A percentile compares a stretch with the other conserved stretches of the same genome.
Conservation (phyloP, 1,139 yeast genomes). For the Saccharomycopsis phalli region DNA sequence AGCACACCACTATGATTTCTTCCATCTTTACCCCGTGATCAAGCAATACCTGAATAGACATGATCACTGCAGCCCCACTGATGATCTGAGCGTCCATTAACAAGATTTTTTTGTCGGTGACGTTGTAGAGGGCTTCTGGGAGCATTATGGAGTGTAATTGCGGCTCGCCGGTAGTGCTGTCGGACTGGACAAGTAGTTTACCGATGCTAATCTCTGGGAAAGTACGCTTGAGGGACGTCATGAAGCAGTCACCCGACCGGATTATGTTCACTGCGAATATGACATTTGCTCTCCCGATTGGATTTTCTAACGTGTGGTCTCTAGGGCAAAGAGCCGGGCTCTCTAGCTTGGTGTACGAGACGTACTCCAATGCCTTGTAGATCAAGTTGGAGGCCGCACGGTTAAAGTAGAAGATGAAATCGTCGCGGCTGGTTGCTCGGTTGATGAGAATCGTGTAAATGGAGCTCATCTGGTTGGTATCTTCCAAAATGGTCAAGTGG, state of each 20-base stretch:
- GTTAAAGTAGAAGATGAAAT: slow-evolving; percentile 79
- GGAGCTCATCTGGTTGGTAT: slow-evolving; percentile 61
- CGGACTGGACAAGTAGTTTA: slow-evolving; percentile 78
- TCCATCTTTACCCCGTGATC: slow-evolving; percentile 68
- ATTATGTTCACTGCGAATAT: slow-evolving; percentile 71
- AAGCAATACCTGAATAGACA: slow-evolving; percentile 82
- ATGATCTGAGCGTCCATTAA: slow-evolving; percentile 82
- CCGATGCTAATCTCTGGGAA: slow-evolving; percentile 76
- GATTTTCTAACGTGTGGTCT: slow-evolving; percentile 5
- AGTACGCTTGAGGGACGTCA: slow-evolving; percentile 63
- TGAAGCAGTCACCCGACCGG: slow-evolving; percentile 90
- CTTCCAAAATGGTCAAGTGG: slow-evolving; percentile 34
- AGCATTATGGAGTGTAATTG: slow-evolving; percentile 72
- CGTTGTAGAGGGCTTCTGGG: slow-evolving; percentile 30
- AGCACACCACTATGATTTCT: slow-evolving; percentile 61
- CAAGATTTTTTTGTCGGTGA: slow-evolving; percentile 38
- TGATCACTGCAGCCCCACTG: slow-evolving; percentile 88
- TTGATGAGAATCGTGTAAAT: slow-evolving; percentile 64
- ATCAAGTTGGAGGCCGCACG: slow-evolving; percentile 65
- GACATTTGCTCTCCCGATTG: slow-evolving; percentile 34
- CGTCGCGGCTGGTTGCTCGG: slow-evolving; percentile 50
- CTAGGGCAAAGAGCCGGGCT: slow-evolving; percentile 19
- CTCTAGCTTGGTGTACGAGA: slow-evolving; percentile 21
- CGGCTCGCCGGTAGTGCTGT: slow-evolving; percentile 86
- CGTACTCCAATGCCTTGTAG: slow-evolving; percentile 52